Conservation (phyloP, 306 rosid genomes). For the Medicago ruthenica region DNA sequence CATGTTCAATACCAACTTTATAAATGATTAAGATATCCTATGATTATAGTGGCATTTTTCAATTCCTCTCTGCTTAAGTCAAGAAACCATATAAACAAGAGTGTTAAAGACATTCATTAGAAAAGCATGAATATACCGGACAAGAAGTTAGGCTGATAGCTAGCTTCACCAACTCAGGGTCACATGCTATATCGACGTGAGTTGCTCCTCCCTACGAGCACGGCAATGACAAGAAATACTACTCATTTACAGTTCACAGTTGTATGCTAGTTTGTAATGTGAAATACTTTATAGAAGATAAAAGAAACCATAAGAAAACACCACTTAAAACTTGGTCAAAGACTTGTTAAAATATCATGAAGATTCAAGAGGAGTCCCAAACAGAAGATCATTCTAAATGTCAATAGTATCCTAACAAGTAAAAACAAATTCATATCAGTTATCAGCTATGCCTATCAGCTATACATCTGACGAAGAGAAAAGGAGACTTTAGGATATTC, state of each 20-base stretch:
- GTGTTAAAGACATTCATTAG: constrained; percentile 8
- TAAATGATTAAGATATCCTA: too few relatives aligned
- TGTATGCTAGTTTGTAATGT: constrained; percentile 8
- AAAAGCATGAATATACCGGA: constrained; percentile 60
- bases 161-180: constrained; percentile 89
- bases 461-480: too few relatives aligned
- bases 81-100: constrained; percentile 5
- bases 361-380: background rate
- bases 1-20: too few relatives aligned
- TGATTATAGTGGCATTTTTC: too few relatives aligned
- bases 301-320: constrained; percentile 22
- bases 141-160: constrained; percentile 82
- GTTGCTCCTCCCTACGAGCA: constrained; percentile 85
- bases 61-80: background rate
- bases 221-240: constrained; percentile 5
- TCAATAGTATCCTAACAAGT: too few relatives aligned
- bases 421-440: too few relatives aligned
- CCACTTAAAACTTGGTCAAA: background rate
- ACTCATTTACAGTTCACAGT: background rate
- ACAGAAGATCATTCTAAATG: background rate
- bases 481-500: background rate
- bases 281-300: constrained; percentile 23
- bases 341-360: background rate
- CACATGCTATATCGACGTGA: constrained; percentile 97
- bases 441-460: too few relatives aligned